A percentile compares a stretch with the other conserved stretches of the same genome.
These are phyloP conservation scores for Wickerhamiella pararugosa DNA, from an alignment of 1,139 yeast genomes.

Conservation along the genomic window DNA sequence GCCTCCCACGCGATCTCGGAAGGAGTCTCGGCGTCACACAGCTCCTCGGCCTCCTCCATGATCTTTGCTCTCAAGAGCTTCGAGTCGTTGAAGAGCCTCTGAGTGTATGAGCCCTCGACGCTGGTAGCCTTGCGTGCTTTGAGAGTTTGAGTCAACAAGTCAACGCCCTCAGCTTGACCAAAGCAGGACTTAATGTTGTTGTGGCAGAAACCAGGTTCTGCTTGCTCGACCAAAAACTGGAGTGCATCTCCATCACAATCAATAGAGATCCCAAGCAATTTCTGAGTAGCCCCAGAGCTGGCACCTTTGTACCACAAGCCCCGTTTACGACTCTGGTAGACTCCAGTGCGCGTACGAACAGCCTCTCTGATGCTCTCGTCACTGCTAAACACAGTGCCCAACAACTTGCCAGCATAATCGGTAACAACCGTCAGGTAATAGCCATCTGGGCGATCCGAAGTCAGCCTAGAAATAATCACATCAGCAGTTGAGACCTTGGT, in stretches of 20 bases:
- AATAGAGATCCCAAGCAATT: conserved; percentile 43
- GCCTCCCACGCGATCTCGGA: conserved; percentile 93
- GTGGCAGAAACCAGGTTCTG: conserved; percentile 88
- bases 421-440: conserved; percentile 75
- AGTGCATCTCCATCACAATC: conserved; percentile 93
- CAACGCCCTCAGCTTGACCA: conserved; percentile 40
- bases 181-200: conserved; percentile 69
- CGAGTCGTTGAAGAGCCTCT: conserved; percentile 68
- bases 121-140: conserved; percentile 37
- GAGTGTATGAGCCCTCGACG: conserved; percentile 86
- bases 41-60: conserved; percentile 92
- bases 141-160: conserved; percentile 52
- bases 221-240: conserved; percentile 70
- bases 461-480: conserved; percentile 39
- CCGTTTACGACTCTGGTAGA: conserved; percentile 80
- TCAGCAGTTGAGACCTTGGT: conserved; percentile 35
- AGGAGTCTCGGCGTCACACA: conserved; percentile 59
- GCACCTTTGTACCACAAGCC: conserved; percentile 94
- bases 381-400: conserved; percentile 89
- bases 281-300: conserved; percentile 88
- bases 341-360: conserved; percentile 69
- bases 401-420: conserved; percentile 45
- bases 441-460: conserved; percentile 78
- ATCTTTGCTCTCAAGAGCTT: conserved; percentile 68
- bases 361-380: conserved; percentile 69